Percentiles rank a stretch among this genome's conserved stretches.
Conservation (phyloP, 2,329 filamentous ascomycete species). For the Paraconiothyrium brasiliense region DNA sequence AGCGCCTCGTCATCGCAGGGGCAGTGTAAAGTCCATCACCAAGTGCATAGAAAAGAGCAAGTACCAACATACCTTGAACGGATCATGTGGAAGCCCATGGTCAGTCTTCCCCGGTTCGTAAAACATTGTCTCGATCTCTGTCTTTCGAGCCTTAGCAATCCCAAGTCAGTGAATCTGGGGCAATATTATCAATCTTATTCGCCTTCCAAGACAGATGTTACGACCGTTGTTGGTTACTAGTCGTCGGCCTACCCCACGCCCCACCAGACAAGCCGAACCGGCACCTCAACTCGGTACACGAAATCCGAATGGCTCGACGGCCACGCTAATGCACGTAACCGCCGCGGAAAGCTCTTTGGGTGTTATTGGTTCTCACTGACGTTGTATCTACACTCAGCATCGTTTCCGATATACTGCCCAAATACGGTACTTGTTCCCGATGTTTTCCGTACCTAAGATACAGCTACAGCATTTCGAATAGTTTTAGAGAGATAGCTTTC, state of each 20-base stretch:
- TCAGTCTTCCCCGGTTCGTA: conserved; percentile 64
- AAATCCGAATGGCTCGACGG: not conserved
- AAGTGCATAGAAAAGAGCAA: not conserved
- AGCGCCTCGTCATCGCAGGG: no score
- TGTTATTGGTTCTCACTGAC: not conserved
- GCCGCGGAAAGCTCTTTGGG: not conserved
- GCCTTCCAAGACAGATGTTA: not conserved
- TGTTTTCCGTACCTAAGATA: not conserved
- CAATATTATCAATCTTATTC: no score
- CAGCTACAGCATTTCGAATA: not conserved
- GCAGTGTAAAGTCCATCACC: not conserved
- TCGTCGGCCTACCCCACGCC: conserved; percentile 17
- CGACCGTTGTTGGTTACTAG: not conserved
- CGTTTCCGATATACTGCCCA: not conserved
- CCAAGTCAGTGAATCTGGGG: no score
- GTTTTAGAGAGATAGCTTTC: no score
- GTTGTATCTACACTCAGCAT: not conserved
- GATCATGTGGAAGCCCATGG: conserved; percentile 63
- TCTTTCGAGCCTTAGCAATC: no score
- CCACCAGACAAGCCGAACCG: conserved; percentile 18
- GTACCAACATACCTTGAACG: conserved; percentile 60
- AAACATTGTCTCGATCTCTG: conserved; percentile 53
- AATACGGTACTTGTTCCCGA: no score
- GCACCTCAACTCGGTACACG: not conserved
- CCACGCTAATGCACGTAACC: conserved; percentile 15